phyloP scores from a whole-genome alignment of 2,329 filamentous ascomycete species.

The Arachnomyces sp. region DNA sequence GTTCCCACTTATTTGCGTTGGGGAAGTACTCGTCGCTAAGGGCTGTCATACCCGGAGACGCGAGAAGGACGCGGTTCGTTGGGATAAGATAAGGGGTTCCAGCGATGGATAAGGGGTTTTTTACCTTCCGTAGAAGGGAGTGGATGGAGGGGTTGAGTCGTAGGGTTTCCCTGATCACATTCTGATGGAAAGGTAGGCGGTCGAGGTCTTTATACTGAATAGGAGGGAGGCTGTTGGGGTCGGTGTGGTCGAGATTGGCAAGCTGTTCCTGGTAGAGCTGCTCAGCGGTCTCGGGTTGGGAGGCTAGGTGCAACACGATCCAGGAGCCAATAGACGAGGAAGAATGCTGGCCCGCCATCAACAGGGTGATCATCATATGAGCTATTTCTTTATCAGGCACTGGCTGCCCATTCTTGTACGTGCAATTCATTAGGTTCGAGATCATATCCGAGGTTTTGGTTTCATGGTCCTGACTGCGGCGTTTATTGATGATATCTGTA shows the following conservation, averaged over 20 bases:
- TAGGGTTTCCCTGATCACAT: conserved; percentile 64
- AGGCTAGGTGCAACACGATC: conserved; percentile 66
- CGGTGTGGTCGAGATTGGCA: conserved; percentile 39
- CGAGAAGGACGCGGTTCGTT: conserved; percentile 65
- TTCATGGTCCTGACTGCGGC: conserved; percentile 44
- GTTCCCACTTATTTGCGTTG: conserved; percentile 52
- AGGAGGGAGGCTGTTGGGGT: conserved; percentile 40
- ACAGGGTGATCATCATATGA: conserved; percentile 77
- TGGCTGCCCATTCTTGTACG: conserved; percentile 62
- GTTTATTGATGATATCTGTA: conserved; percentile 58
- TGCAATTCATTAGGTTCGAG: conserved; percentile 66
- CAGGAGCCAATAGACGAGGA: conserved; percentile 69
- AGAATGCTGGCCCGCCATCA: conserved; percentile 79
- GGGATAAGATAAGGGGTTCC: conserved; percentile 62
- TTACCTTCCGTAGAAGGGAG: conserved; percentile 64
- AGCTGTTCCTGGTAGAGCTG: conserved; percentile 62
- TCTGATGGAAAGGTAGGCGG: conserved; percentile 52
- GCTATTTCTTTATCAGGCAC: conserved; percentile 69
- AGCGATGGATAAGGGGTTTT: conserved; percentile 52
- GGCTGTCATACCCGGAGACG: conserved; percentile 64
- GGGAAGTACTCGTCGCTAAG: conserved; percentile 54
- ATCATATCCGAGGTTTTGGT: conserved; percentile 59
- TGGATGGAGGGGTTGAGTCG: conserved; percentile 65
- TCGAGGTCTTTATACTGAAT: conserved; percentile 53
- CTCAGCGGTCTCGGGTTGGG: conserved; percentile 59